Evolutionary conservation across 2,329 filamentous ascomycete species (phyloP).

Genomic region (Colletotrichum spinosum): DNA sequence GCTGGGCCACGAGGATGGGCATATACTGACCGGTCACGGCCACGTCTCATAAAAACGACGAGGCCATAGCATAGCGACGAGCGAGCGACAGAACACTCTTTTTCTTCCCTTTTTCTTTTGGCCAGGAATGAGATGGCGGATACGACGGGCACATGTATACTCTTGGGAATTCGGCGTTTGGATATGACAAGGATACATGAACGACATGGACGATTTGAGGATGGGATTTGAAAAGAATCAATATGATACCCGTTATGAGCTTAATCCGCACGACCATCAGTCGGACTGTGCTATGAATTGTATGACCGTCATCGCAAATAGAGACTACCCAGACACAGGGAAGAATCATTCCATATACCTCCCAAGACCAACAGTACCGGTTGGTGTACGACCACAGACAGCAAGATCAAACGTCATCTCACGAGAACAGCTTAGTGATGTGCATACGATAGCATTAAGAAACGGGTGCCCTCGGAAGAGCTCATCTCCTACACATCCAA

Average conservation of each 20-base stretch:
- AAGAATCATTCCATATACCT: no score
- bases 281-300: no score
- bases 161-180: conserved; percentile 9
- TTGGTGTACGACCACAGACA: no score
- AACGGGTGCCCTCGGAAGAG: no score
- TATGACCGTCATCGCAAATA: no score
- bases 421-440: no score
- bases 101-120: background rate
- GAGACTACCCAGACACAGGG: no score
- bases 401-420: no score
- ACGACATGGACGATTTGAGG: conserved; percentile 22
- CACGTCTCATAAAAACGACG: background rate
- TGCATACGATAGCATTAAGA: no score
- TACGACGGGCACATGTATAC: background rate
- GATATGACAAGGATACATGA: background rate
- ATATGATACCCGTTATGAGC: conserved; percentile 33
- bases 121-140: background rate
- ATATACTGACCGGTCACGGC: conserved; percentile 64
- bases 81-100: background rate
- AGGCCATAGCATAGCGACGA: background rate
- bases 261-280: background rate
- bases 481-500: background rate
- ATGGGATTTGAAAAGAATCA: conserved; percentile 13
- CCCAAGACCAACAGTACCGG: no score
- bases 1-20: conserved; percentile 84